Base-by-base conservation (phyloP, 225 moss, liverwort and hornwort genomes). In the Physcomitrium patens region DNA sequence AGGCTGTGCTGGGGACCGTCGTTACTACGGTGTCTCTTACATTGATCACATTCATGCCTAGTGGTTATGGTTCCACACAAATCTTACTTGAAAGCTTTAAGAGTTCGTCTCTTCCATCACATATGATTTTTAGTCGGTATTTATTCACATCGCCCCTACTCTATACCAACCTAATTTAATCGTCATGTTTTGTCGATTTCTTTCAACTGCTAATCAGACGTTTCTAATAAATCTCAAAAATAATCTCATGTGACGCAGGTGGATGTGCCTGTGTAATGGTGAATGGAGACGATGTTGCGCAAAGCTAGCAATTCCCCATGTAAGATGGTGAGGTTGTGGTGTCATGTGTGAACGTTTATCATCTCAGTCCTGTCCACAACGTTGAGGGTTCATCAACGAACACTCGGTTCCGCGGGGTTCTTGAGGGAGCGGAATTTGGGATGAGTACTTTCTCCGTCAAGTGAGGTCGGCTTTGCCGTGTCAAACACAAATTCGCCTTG, bases 1-100 rank as follows among this genome's bases (percentile, higher is more conserved):
- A 83, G 94, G 94, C 74, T 99, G 94, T 77, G 97, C 93, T 82
- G 94, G 93, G 28, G 97, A 90, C 67, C 94, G 97, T 63, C 94
- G 93, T 31, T 93, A 99, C 69, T 99, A 94, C 63, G 97, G 93
- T 93, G 61, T 50, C 53, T 37, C 31, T 54, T 71, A 50, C 7
- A 64, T 18, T 65, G 41, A 26, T 20, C 52, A 47, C 23, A 48
- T 26, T 16, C 31, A 42, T 60, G 47, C 13, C 41, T 12, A 47
- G 49, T 31, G 56, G 31, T 60, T 52, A 28, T 22, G 52, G 8
- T 64, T 64, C 17, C n/a, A 51, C 8, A 37, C 47, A 23, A 26
- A 59, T 59, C 63, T 8, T 59, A n/a, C 8, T 44, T 27, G 41
- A 4, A 7, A 37, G 24, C 56, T 14, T 9, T n/a, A 11, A 19